These are phyloP conservation scores for Podaxis sp. DNA, from an alignment of 768 basidiomycete species.

Conservation along the genomic window DNA sequence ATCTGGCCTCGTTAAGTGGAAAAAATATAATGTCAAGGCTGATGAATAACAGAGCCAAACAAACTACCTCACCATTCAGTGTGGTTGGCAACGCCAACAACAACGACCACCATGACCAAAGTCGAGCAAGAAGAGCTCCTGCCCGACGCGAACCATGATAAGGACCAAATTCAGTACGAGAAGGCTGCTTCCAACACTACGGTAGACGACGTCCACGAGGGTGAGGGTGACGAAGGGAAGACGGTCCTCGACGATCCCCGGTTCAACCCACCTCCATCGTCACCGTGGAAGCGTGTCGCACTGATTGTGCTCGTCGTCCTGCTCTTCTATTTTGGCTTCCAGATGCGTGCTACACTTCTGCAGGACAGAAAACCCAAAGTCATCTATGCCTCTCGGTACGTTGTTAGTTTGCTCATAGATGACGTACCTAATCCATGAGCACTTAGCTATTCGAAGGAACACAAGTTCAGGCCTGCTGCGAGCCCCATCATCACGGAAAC, in stretches of 20 bases:
- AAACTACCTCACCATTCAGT: not conserved
- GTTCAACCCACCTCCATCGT: slow-evolving; percentile 10
- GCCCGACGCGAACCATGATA: not conserved
- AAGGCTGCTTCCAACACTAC: not conserved
- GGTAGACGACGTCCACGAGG: not conserved
- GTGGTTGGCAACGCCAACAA: not conserved
- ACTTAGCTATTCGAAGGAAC: slow-evolving; percentile 21
- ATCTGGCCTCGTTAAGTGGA: too few species aligned
- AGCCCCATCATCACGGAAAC: slow-evolving; percentile 22
- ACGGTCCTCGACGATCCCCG: not conserved
- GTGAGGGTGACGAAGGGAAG: not conserved
- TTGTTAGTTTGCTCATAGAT: not conserved
- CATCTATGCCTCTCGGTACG: slow-evolving; percentile 21
- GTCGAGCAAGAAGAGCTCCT: not conserved
- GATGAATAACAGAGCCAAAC: not conserved
- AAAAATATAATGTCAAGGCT: not conserved
- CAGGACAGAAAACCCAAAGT: slow-evolving; percentile 12
- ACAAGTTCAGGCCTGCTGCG: slow-evolving; percentile 21
- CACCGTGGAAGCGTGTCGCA: slow-evolving; percentile 14
- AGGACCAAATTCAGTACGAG: not conserved
- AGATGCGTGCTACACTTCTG: not conserved
- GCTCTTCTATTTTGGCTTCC: slow-evolving; percentile 12
- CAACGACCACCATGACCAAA: slow-evolving; percentile 3
- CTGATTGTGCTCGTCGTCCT: slow-evolving; percentile 6
- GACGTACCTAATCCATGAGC: not conserved